Base-by-base conservation (phyloP, 805 yeast species). In the Wickerhamomyces subpelliculosus region DNA sequence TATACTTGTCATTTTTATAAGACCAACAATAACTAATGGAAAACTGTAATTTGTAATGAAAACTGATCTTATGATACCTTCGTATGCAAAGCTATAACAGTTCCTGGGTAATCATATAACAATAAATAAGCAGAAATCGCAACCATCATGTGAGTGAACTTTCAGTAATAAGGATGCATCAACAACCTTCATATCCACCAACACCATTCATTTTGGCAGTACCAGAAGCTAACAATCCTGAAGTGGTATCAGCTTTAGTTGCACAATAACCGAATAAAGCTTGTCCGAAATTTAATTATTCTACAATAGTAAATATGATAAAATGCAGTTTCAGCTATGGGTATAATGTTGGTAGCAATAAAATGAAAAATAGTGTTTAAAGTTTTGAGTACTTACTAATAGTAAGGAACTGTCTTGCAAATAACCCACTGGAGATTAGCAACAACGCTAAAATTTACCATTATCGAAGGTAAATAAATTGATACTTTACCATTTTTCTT, bases 71-170 rank as follows among this genome's bases (percentile, higher is more conserved):
- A n/a, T n/a, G n/a, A n/a, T n/a, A n/a, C n/a, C n/a, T n/a, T n/a
- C n/a, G n/a, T n/a, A n/a, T n/a, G n/a, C n/a, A n/a, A n/a, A n/a
- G n/a, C n/a, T n/a, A n/a, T n/a, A n/a, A n/a, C 68, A 32, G 52
- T 48, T 5, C 50, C 54, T 19, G 81, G 83, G 54, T 63, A 63
- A 41, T 58, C 63, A 12, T 71, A 73, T 34, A 49, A 57, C 36
- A 49, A 55, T 46, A 35, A 65, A 44, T 37, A 65, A 31, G 40
- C 60, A 54, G 38, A 49, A 41, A 39, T 48, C 45, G 54, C 64
- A 35, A 72, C 70, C 8, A 75, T 65, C 23, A 70, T 56, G 71
- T 65, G 13, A 70, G 46, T n/a, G 52, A 39, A 26, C 74, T 74
- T 39, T 64, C 65, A 6, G 62, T 52, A 17, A 71, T 58, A 48